phyloP scores from a whole-genome alignment of 495 filamentous ascomycete species.

The Symbiotaphrina buchneri region DNA sequence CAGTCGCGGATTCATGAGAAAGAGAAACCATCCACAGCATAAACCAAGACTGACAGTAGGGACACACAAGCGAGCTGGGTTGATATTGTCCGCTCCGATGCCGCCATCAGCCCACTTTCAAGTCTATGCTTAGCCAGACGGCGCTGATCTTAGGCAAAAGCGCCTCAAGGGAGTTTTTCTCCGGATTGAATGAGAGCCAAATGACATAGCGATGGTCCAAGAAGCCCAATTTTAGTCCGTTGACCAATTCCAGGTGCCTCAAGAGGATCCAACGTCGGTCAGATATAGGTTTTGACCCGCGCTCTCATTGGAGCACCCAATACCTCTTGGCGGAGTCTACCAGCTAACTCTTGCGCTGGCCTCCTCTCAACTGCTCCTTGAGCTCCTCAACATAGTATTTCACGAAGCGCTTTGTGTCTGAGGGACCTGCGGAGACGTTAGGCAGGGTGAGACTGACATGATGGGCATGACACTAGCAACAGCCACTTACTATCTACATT shows the following conservation, averaged over 20 bases:
- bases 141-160: too few relatives aligned
- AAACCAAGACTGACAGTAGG: background rate
- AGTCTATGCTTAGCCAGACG: too few relatives aligned
- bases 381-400: constrained; percentile 34
- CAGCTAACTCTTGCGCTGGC: constrained; percentile 18
- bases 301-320: too few relatives aligned
- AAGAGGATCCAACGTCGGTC: too few relatives aligned
- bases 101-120: too few relatives aligned
- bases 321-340: too few relatives aligned
- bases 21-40: background rate
- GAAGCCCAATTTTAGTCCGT: constrained; percentile 15
- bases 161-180: constrained; percentile 4
- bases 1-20: too few relatives aligned
- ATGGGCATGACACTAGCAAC: background rate
- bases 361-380: constrained; percentile 29
- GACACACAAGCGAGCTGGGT: too few relatives aligned
- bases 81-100: too few relatives aligned
- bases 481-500: constrained; percentile 25
- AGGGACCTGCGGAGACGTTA: too few relatives aligned
- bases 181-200: constrained; percentile 14
- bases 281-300: too few relatives aligned
- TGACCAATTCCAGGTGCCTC: too few relatives aligned
- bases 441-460: background rate
- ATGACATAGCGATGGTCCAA: constrained; percentile 10
- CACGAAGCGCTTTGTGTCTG: constrained; percentile 21